Evolutionary conservation across 306 rosid genomes (phyloP), one percentile per base, ranked within the genome.

Genomic region (Prinsepia uniflora): DNA sequence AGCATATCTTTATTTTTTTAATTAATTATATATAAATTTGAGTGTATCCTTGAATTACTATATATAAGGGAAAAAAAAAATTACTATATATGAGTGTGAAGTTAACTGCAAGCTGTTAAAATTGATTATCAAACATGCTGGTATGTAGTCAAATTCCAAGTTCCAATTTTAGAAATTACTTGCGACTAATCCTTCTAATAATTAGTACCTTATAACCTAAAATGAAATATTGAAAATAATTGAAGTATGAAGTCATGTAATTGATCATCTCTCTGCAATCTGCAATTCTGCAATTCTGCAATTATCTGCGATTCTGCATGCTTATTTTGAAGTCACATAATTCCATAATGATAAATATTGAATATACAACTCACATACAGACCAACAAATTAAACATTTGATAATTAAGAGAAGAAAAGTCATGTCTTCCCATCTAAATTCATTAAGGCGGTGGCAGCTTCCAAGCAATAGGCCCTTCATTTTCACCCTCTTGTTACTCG

Each of bases 301-400:
- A 24, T 24, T 24, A 0, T 30, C 36, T 30, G 36, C 36, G 2
- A 30, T 30, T 30, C 36, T 44, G 66, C 66, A n/a, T 58, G 56
- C 75, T 30, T 57, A 30, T 57, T 71, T 44, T 71, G 76, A 73
- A 63, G 70, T 62, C 80, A 41, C 65, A 47, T 67, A 69, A 18
- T 60, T 17, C 19, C 58, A n/a, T 59, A n/a, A n/a, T 17, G 48
- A 45, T 43, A 41, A 54, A 34, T 6, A 3, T 34, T 67, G 76
- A 63, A 63, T 70, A 63, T 70, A 70, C 80, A 76, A 71, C 80
- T 76, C 80, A 76, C 54, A 5, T 50, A 71, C 70, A 30, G 69
- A 49, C 76, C 70, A 40, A 50, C 70, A 44, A 17, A 63, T 10
- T 63, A 11, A 47, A 62, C 30, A 8, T 6, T n/a, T 24, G 30